phyloP scores from a whole-genome alignment of 352 stramenopile species.

The Phytophthora fragariaefolia region DNA sequence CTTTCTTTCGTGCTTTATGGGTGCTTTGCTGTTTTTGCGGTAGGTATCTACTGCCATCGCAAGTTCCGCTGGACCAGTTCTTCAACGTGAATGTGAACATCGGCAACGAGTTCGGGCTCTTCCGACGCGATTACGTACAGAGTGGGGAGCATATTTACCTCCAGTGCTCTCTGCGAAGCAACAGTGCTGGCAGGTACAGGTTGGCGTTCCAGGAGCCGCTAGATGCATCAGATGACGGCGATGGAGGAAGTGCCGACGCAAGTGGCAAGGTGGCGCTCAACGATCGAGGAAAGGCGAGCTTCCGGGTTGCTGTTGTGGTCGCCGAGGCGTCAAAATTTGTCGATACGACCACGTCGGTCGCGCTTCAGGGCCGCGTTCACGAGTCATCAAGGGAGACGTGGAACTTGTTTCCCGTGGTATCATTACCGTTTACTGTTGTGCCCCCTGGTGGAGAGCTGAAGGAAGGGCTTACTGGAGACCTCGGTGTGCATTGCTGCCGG shows the following conservation, averaged over 20 bases:
- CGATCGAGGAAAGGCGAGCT: constrained; percentile 63
- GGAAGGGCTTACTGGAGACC: constrained; percentile 28
- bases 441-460: constrained; percentile 17
- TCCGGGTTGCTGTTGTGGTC: constrained; percentile 48
- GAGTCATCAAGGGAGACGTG: constrained; percentile 40
- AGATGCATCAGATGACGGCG: constrained; percentile 17
- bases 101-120: constrained; percentile 86
- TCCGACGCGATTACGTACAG: constrained; percentile 60
- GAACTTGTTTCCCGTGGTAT: constrained; percentile 74
- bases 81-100: constrained; percentile 78
- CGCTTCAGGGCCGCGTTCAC: constrained; percentile 53
- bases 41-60: constrained; percentile 66
- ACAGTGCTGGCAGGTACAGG: constrained; percentile 22
- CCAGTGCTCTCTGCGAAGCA: constrained; percentile 56
- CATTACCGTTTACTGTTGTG: constrained; percentile 55
- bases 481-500: constrained; percentile 81
- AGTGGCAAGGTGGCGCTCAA: constrained; percentile 58
- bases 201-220: constrained; percentile 42
- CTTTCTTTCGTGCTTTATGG: constrained; percentile 10
- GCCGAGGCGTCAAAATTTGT: constrained; percentile 1
- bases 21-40: constrained; percentile 13
- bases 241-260: constrained; percentile 12
- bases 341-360: constrained; percentile 20
- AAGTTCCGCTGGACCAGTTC: constrained; percentile 55
- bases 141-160: constrained; percentile 54